phyloP scores from a whole-genome alignment of 2,329 filamentous ascomycete genomes.

The Exophiala sideris region DNA sequence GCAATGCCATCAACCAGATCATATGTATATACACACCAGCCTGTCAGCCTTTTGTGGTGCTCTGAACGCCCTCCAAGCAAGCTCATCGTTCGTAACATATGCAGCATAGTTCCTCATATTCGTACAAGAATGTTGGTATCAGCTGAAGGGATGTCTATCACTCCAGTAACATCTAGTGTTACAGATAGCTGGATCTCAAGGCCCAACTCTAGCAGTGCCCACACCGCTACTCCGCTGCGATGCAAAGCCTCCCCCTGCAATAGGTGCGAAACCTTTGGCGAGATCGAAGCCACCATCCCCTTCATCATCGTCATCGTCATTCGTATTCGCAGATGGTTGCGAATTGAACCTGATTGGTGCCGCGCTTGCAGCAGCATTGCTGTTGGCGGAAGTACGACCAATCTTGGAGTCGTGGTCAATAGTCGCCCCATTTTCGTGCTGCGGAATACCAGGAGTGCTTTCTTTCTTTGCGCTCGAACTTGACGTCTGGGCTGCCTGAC shows the following conservation, averaged over 20 bases:
- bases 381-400: constrained; percentile 2
- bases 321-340: constrained; percentile 2
- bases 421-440: constrained; percentile 3
- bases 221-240: constrained; percentile 24
- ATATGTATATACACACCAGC: too few species aligned
- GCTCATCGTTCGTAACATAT: too few species aligned
- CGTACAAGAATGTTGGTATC: too few species aligned
- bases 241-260: constrained; percentile 32
- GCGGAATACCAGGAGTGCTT: constrained; percentile 1
- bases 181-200: constrained; percentile 1
- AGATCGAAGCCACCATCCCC: constrained; percentile 47
- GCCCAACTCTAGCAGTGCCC: constrained; percentile 17
- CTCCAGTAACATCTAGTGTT: too few species aligned
- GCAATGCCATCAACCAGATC: too few species aligned
- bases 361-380: not conserved
- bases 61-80: too few species aligned
- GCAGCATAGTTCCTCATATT: too few species aligned
- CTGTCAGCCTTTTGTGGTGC: too few species aligned
- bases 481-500: constrained; percentile 25
- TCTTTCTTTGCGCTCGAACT: constrained; percentile 36
- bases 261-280: constrained; percentile 47
- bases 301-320: constrained; percentile 31
- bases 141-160: too few species aligned
- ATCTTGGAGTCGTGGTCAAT: constrained; percentile 6
- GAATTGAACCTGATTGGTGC: constrained; percentile 7